These are phyloP conservation scores for Amborella trichopoda DNA, from an alignment of 164 flowering plant genomes.

Conservation along the genomic window DNA sequence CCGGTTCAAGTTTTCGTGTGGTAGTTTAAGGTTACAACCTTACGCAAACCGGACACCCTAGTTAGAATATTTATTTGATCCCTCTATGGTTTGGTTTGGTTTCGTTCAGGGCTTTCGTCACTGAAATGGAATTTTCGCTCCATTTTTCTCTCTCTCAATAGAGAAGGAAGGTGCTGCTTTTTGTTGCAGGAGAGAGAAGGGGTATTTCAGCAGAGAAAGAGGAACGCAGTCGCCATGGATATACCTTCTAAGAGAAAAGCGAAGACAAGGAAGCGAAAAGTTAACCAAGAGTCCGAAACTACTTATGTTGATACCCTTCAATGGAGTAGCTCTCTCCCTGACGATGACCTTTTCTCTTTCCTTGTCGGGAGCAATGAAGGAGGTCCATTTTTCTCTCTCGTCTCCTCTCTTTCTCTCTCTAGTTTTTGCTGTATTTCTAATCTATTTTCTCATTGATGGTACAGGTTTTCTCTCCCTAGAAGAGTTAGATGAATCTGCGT, in stretches of 20 bases:
- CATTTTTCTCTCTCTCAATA: too few relatives aligned
- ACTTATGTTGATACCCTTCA: constrained; percentile 35
- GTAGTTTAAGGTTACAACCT: too few relatives aligned
- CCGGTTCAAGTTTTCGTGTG: too few relatives aligned
- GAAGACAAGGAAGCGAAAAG: constrained; percentile 11
- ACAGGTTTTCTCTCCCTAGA: constrained; percentile 80
- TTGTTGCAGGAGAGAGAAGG: too few relatives aligned
- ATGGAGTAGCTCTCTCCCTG: constrained; percentile 47
- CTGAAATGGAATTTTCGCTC: too few relatives aligned
- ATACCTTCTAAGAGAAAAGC: constrained; percentile 3
- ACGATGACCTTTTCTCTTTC: constrained; percentile 36
- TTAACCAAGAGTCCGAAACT: constrained; percentile 6
- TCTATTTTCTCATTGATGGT: not conserved
- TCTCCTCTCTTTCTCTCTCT: not conserved
- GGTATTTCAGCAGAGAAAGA: too few relatives aligned
- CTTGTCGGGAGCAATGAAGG: constrained; percentile 40
- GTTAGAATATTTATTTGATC: too few relatives aligned
- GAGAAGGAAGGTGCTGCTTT: too few relatives aligned
- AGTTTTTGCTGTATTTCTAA: not conserved
- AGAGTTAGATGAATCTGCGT: constrained; percentile 75
- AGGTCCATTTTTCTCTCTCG: constrained; percentile 20
- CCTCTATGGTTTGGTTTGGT: too few relatives aligned
- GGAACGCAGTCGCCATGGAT: too few relatives aligned
- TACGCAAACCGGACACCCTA: too few relatives aligned
- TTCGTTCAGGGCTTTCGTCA: too few relatives aligned